These are phyloP conservation scores for Bretschneidera sinensis DNA, from an alignment of 345 rosid species.

Conservation along the genomic window DNA sequence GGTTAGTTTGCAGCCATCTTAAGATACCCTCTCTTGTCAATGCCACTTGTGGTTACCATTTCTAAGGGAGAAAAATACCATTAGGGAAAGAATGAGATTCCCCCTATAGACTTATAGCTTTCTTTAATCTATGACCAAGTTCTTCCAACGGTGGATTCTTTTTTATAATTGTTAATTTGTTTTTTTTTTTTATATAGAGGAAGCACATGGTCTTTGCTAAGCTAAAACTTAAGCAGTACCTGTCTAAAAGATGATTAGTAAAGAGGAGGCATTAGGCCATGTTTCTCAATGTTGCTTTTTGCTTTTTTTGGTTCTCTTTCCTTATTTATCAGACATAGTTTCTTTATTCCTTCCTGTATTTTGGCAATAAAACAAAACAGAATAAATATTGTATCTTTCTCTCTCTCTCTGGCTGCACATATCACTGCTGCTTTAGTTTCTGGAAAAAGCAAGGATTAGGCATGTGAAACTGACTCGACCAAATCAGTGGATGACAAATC, in stretches of 20 bases:
- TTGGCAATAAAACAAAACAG: conserved; percentile 20
- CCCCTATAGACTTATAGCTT: conserved; percentile 12
- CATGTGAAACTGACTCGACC: conserved; percentile 25
- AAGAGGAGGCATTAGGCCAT: conserved; percentile 27
- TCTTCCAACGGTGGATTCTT: conserved; percentile 3
- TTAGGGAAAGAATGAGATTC: conserved; percentile 20
- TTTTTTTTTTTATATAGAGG: conserved; percentile 16
- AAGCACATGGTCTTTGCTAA: conserved; percentile 33
- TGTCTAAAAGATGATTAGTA: conserved; percentile 17
- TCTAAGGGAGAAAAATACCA: conserved; percentile 1
- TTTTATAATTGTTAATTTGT: conserved; percentile 8
- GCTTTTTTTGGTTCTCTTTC: background rate
- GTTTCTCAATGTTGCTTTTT: conserved; percentile 31
- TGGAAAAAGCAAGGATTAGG: conserved; percentile 1
- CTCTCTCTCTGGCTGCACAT: too few relatives aligned
- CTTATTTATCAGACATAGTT: background rate
- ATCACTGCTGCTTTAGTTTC: conserved; percentile 12
- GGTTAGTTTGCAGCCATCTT: conserved; percentile 23
- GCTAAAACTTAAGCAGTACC: conserved; percentile 3
- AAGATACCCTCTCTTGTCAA: conserved; percentile 27
- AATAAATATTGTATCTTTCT: conserved; percentile 15
- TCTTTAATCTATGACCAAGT: conserved; percentile 13
- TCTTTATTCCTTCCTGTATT: conserved; percentile 24
- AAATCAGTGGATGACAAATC: conserved; percentile 20
- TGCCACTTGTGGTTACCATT: conserved; percentile 24